These are phyloP conservation scores for Amesomyces nigricolor DNA, from an alignment of 2,329 filamentous ascomycete species.

Conservation along the genomic window DNA sequence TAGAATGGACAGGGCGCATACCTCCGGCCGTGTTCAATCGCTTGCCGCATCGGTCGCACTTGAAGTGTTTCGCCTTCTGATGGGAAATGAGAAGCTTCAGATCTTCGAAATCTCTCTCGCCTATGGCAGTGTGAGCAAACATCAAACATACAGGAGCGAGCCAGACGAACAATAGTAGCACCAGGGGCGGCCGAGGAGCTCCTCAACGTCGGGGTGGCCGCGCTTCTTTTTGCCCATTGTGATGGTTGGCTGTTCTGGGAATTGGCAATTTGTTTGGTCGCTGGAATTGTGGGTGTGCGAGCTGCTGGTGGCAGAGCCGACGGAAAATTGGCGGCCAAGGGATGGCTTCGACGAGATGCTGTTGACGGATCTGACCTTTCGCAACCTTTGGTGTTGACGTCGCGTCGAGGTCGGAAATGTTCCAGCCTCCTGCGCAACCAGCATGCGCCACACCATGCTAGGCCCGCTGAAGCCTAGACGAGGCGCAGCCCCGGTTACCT, in stretches of 20 bases:
- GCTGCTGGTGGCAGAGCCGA: too few species aligned
- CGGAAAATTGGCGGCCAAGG: too few species aligned
- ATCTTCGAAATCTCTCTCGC: conserved; percentile 95
- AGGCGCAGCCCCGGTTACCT: too few species aligned
- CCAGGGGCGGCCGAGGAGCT: conserved; percentile 82
- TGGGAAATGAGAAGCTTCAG: conserved; percentile 93
- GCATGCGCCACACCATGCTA: too few species aligned
- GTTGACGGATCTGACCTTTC: too few species aligned
- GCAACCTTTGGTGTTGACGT: too few species aligned
- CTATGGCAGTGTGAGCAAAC: conserved; percentile 33
- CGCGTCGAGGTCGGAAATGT: too few species aligned
- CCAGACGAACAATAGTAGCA: conserved; percentile 81
- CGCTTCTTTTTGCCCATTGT: conserved; percentile 85
- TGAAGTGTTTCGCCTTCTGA: conserved; percentile 99
- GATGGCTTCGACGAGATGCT: too few species aligned
- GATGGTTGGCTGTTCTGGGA: not conserved
- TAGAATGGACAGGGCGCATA: conserved; percentile 38
- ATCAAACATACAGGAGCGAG: not conserved
- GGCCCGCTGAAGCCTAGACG: too few species aligned
- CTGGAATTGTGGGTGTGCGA: too few species aligned
- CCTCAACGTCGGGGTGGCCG: conserved; percentile 77
- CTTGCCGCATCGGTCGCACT: conserved; percentile 85
- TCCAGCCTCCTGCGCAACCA: too few species aligned
- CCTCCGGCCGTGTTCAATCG: conserved; percentile 92
- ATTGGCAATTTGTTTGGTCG: too few species aligned